phyloP scores from a whole-genome alignment of 441 rosid genomes.

The Populus hybrid region DNA sequence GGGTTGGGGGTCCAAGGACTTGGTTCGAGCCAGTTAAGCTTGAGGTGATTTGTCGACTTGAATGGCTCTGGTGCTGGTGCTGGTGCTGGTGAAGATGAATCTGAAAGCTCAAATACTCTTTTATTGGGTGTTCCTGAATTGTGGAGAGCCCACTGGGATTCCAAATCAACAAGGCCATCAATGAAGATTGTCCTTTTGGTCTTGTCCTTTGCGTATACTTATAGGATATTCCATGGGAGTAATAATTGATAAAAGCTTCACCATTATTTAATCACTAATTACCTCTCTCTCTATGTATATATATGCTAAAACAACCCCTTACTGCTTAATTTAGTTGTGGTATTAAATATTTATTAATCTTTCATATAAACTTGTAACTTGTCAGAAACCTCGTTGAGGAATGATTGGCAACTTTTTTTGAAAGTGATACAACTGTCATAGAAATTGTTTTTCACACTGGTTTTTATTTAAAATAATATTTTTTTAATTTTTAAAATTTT shows the following conservation, averaged over 20 bases:
- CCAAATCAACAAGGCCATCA: constrained; percentile 23
- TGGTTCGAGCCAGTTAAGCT: background rate
- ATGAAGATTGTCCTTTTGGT: constrained; percentile 18
- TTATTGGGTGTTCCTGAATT: constrained; percentile 1
- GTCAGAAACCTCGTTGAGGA: background rate
- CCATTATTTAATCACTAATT: background rate
- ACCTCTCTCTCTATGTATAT: too few species aligned
- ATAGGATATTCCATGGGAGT: constrained; percentile 26
- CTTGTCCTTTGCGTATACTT: constrained; percentile 22
- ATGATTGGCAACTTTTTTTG: background rate
- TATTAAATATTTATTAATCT: too few species aligned
- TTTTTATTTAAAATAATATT: too few species aligned
- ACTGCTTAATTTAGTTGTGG: background rate
- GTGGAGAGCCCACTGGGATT: constrained; percentile 33
- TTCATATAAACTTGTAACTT: constrained; percentile 1
- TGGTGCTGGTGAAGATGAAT: background rate
- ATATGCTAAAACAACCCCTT: background rate
- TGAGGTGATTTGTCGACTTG: constrained; percentile 5
- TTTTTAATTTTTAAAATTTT: too few species aligned
- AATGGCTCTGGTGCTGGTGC: constrained; percentile 14
- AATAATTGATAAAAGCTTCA: background rate
- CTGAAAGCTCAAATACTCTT: constrained; percentile 7
- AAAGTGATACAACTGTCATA: too few species aligned
- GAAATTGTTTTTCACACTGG: too few species aligned
- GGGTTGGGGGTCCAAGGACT: constrained; percentile 12